Evolutionary conservation across 163 green algal genomes (phyloP).

Genomic region (Scenedesmus sp.): DNA sequence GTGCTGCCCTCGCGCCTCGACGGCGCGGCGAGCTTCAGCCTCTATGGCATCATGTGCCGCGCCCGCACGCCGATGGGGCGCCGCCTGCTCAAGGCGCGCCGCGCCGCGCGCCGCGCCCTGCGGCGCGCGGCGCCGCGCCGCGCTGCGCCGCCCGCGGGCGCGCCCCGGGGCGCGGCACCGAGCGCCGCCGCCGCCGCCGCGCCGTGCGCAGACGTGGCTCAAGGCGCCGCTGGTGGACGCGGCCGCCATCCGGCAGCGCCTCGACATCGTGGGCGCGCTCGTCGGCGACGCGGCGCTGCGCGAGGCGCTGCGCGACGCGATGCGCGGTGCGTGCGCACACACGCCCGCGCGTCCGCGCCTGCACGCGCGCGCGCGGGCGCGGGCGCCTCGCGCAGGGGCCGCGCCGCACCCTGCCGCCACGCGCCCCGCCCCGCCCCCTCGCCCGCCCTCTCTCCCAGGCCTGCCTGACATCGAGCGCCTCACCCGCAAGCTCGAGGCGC

Average conservation of each 20-base stretch:
- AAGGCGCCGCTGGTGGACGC: slow-evolving; percentile 92
- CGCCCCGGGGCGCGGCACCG: no score
- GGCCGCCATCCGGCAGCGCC: slow-evolving; percentile 76
- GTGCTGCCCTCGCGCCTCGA: slow-evolving; percentile 80
- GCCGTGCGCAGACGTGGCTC: slow-evolving; percentile 81
- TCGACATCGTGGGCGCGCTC: slow-evolving; percentile 91
- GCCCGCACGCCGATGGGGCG: slow-evolving; percentile 94
- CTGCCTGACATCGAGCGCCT: slow-evolving; percentile 95
- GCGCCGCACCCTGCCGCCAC: not conserved
- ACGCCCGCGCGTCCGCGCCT: no score
- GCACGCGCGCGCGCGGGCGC: no score
- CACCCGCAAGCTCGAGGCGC: slow-evolving; percentile 84
- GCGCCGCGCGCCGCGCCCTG: no score
- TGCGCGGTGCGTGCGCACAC: slow-evolving; percentile 68
- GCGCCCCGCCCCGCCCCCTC: not conserved
- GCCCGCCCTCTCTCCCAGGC: slow-evolving; percentile 51
- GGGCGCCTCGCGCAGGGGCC: not conserved
- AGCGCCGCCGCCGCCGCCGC: no score
- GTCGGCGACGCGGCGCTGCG: slow-evolving; percentile 74
- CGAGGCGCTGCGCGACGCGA: slow-evolving; percentile 71
- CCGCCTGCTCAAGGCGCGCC: slow-evolving; percentile 81
- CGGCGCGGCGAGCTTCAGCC: slow-evolving; percentile 75
- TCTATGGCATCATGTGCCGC: slow-evolving; percentile 91
- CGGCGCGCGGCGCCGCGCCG: no score
- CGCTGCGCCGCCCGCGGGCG: no score